Evolutionary conservation across 2,329 filamentous ascomycete genomes (phyloP).

Genomic region (Fusarium nodosum): DNA sequence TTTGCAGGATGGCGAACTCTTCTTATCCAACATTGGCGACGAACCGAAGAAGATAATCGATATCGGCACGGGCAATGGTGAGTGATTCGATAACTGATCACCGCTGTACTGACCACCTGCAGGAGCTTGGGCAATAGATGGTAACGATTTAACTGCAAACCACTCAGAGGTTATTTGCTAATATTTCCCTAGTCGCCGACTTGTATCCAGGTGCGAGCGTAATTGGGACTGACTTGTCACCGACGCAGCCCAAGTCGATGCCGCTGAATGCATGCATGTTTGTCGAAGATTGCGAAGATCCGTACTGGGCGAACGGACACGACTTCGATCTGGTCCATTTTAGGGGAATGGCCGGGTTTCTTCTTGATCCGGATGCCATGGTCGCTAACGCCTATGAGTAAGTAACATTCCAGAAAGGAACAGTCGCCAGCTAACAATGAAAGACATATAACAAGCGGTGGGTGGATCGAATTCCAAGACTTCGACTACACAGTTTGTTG

Average conservation of each 20-base stretch:
- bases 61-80: slow-evolving; percentile 64
- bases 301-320: slow-evolving; percentile 67
- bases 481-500: slow-evolving; percentile 58
- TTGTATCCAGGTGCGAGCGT: slow-evolving; percentile 58
- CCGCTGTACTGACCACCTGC: slow-evolving; percentile 18
- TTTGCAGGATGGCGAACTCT: slow-evolving; percentile 56
- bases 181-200: slow-evolving; percentile 55
- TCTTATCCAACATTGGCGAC: slow-evolving; percentile 57
- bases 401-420: slow-evolving; percentile 15
- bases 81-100: slow-evolving; percentile 12
- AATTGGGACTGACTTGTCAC: slow-evolving; percentile 60
- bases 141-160: slow-evolving; percentile 42
- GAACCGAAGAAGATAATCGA: slow-evolving; percentile 61
- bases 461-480: slow-evolving; percentile 67
- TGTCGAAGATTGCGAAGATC: slow-evolving; percentile 71
- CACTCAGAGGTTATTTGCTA: slow-evolving; percentile 11
- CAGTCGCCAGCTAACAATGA: slow-evolving; percentile 18
- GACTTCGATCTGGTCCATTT: slow-evolving; percentile 70
- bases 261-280: slow-evolving; percentile 73
- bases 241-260: slow-evolving; percentile 63
- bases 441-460: slow-evolving; percentile 61
- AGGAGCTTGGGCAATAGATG: slow-evolving; percentile 68
- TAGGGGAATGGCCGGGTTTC: slow-evolving; percentile 62
- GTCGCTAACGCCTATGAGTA: slow-evolving; percentile 58
- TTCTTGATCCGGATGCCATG: slow-evolving; percentile 65